phyloP scores from a whole-genome alignment of 345 rosid genomes.

The Ceriops tagal region DNA sequence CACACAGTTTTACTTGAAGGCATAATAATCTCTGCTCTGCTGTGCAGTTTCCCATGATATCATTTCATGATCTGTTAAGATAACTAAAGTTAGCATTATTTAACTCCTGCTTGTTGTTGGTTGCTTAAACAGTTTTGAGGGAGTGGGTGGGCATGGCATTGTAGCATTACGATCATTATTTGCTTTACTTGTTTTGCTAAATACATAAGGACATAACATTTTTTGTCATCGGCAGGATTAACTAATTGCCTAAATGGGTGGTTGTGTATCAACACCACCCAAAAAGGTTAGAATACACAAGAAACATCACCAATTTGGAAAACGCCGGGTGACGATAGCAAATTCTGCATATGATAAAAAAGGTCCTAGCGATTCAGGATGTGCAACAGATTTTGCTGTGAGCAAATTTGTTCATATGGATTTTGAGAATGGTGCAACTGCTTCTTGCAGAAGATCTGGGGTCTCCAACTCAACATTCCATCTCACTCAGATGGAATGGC shows the following conservation, averaged over 20 bases:
- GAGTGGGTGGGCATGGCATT: too few species aligned
- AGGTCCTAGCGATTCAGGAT: conserved; percentile 38
- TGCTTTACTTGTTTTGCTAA: too few species aligned
- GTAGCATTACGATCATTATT: too few species aligned
- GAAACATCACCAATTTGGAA: conserved; percentile 32
- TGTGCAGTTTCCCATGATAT: too few species aligned
- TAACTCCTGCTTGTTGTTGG: too few species aligned
- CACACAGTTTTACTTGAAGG: too few species aligned
- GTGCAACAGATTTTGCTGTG: conserved; percentile 41
- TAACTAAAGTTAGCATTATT: too few species aligned
- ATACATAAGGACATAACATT: too few species aligned
- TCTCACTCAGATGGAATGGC: conserved; percentile 62
- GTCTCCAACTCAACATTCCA: conserved; percentile 49
- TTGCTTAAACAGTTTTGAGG: too few species aligned
- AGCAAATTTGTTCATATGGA: conserved; percentile 49
- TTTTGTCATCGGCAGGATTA: conserved; percentile 27
- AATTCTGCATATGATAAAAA: conserved; percentile 31
- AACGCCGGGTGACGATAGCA: conserved; percentile 35
- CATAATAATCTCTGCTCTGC: too few species aligned
- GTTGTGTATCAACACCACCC: conserved; percentile 58
- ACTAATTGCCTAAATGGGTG: conserved; percentile 46
- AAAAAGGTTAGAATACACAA: conserved; percentile 28
- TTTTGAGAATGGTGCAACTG: conserved; percentile 45
- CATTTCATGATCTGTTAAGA: too few species aligned
- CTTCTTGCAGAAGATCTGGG: conserved; percentile 50